Percentiles rank a stretch among this genome's conserved stretches.
phyloP scores from a whole-genome alignment of 2,329 filamentous ascomycete genomes.

The Claviceps arundinis region DNA sequence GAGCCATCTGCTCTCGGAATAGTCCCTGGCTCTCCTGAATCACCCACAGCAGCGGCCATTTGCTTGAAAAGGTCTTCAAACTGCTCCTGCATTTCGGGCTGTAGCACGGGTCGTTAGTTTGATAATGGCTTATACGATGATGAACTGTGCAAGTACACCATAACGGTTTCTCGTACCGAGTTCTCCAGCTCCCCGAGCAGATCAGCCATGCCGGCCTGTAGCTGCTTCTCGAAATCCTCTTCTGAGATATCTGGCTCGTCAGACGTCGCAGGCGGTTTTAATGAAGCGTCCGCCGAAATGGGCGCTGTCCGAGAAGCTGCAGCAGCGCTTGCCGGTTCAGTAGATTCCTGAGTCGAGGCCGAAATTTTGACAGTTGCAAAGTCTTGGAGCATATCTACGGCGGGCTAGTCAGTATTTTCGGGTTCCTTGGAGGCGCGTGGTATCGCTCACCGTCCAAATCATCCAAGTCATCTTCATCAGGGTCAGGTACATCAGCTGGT shows the following conservation, averaged over 20 bases:
- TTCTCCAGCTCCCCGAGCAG: slow-evolving; percentile 59
- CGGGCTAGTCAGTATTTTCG: slow-evolving; percentile 3
- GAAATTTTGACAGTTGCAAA: slow-evolving; percentile 56
- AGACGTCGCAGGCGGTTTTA: slow-evolving; percentile 10
- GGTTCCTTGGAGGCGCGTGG: background rate
- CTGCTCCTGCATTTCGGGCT: slow-evolving; percentile 64
- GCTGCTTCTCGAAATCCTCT: slow-evolving; percentile 68
- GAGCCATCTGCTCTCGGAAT: slow-evolving; percentile 3
- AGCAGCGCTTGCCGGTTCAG: slow-evolving; percentile 12
- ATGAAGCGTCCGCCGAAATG: slow-evolving; percentile 16
- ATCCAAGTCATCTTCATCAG: slow-evolving; percentile 83
- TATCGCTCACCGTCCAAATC: slow-evolving; percentile 65
- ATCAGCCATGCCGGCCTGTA: slow-evolving; percentile 84
- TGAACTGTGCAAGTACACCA: background rate
- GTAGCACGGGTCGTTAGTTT: background rate
- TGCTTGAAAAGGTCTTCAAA: slow-evolving; percentile 69
- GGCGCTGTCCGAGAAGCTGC: slow-evolving; percentile 21
- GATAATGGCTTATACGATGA: no score
- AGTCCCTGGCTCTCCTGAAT: background rate
- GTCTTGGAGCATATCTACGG: slow-evolving; percentile 76
- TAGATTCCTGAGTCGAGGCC: slow-evolving; percentile 4
- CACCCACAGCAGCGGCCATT: slow-evolving; percentile 37
- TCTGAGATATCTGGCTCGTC: slow-evolving; percentile 41
- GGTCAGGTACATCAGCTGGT: slow-evolving; percentile 53
- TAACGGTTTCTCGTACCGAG: slow-evolving; percentile 28